These are phyloP conservation scores for Tieghemiomyces parasiticus DNA, from an alignment of 192 early-diverging fungal genomes.

Conservation along the genomic window DNA sequence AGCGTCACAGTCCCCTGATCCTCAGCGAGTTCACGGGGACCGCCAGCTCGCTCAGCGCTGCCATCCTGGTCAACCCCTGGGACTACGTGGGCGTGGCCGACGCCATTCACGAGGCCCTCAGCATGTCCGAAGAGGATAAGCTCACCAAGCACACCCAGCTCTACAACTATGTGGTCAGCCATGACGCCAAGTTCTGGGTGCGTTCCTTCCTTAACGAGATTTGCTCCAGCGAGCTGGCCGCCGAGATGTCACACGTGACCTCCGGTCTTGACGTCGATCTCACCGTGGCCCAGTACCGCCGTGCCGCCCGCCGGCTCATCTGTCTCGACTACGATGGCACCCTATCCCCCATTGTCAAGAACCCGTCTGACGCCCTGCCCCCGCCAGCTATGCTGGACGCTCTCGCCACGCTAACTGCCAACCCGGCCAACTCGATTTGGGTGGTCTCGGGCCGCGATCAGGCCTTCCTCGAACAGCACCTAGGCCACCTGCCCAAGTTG, in stretches of 20 bases:
- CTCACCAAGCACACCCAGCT: conserved; percentile 40
- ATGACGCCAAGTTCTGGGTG: conserved; percentile 85
- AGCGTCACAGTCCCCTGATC: conserved; percentile 66
- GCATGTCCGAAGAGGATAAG: conserved; percentile 62
- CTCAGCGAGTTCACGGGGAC: conserved; percentile 97
- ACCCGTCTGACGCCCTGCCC: conserved; percentile 66
- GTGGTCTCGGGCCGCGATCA: conserved; percentile 89
- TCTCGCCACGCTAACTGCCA: conserved; percentile 43
- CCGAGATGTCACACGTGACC: conserved; percentile 28
- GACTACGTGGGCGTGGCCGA: conserved; percentile 77
- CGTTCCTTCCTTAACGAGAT: conserved; percentile 65
- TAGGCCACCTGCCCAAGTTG: conserved; percentile 60
- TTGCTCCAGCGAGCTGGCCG: conserved; percentile 24
- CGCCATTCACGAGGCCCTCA: conserved; percentile 80
- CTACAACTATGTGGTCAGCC: conserved; percentile 57
- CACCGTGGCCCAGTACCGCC: conserved; percentile 30
- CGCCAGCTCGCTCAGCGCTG: conserved; percentile 71
- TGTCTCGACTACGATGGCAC: conserved; percentile 98
- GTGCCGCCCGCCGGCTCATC: conserved; percentile 58
- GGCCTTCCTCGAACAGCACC: conserved; percentile 64
- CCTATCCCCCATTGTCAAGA: conserved; percentile 77
- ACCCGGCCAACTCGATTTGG: conserved; percentile 75
- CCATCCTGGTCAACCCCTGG: conserved; percentile 92
- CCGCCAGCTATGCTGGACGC: conserved; percentile 67
- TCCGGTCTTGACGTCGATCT: conserved; percentile 22